phyloP scores from a whole-genome alignment of 2,329 filamentous ascomycete species.

The Diaporthe velutina region DNA sequence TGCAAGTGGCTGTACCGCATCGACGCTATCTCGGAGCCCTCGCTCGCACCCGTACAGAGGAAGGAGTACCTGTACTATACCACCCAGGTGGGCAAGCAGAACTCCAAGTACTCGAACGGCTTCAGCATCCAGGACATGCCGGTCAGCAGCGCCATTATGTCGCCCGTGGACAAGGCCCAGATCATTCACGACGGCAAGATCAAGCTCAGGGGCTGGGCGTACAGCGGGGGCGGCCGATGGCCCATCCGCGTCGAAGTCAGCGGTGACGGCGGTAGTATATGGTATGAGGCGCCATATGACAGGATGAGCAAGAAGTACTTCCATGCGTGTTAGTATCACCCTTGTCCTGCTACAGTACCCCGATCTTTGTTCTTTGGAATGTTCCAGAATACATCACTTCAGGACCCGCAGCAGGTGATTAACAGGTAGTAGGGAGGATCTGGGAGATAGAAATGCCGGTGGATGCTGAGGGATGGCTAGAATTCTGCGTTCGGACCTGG shows the following conservation, averaged over 20 bases:
- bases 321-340: no score
- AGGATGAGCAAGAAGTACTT: slow-evolving; percentile 73
- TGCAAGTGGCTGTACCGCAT: slow-evolving; percentile 75
- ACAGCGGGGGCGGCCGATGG: slow-evolving; percentile 70
- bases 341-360: no score
- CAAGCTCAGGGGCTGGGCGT: slow-evolving; percentile 68
- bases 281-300: slow-evolving; percentile 73
- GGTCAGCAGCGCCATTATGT: slow-evolving; percentile 76
- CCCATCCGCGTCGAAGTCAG: slow-evolving; percentile 74
- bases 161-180: slow-evolving; percentile 70
- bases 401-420: no score
- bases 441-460: slow-evolving; percentile 75
- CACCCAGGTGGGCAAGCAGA: slow-evolving; percentile 77
- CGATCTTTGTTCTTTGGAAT: no score
- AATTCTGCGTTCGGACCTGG: slow-evolving; percentile 71
- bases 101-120: slow-evolving; percentile 68
- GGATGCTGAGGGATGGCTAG: slow-evolving; percentile 69
- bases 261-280: slow-evolving; percentile 72
- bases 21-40: slow-evolving; percentile 70
- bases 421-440: no score
- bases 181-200: slow-evolving; percentile 73
- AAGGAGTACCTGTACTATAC: slow-evolving; percentile 78
- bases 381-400: no score
- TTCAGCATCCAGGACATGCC: slow-evolving; percentile 81
- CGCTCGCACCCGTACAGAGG: slow-evolving; percentile 71